Conservation (phyloP, 2,329 filamentous ascomycete species). For the Aspergillus melleus region DNA sequence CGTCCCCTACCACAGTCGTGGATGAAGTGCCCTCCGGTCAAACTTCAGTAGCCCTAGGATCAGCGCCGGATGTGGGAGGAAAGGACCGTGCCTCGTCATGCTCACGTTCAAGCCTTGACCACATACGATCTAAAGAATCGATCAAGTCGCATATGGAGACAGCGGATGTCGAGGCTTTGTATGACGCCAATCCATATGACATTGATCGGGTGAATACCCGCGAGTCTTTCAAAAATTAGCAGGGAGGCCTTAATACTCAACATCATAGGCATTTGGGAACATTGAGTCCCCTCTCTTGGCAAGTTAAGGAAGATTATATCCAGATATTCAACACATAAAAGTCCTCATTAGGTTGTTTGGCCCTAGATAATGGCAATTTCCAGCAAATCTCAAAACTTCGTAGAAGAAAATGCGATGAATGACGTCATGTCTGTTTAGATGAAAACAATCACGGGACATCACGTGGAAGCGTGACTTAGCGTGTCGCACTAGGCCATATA, state of each 20-base stretch:
- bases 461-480: slow-evolving; percentile 19
- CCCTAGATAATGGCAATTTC: too few species aligned
- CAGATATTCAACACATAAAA: too few species aligned
- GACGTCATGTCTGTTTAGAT: background rate
- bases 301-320: too few species aligned
- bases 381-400: background rate
- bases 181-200: slow-evolving; percentile 15
- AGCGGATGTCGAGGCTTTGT: slow-evolving; percentile 2
- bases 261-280: too few species aligned
- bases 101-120: background rate
- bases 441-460: slow-evolving; percentile 14
- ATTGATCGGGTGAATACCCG: slow-evolving; percentile 15
- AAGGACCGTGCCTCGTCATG: background rate
- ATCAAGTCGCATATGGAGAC: slow-evolving; percentile 1
- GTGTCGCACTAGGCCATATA: slow-evolving; percentile 9
- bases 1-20: background rate
- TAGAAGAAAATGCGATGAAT: slow-evolving; percentile 5
- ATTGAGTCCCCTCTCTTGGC: too few species aligned
- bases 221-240: slow-evolving; percentile 12
- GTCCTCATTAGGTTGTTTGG: too few species aligned
- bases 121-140: slow-evolving; percentile 6
- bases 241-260: too few species aligned
- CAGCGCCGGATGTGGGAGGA: background rate
- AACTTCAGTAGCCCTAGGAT: background rate
- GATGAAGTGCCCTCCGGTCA: background rate